Evolutionary conservation across 225 moss, liverwort and hornwort species (phyloP).

Genomic region (Rhytidiadelphus loreus): DNA sequence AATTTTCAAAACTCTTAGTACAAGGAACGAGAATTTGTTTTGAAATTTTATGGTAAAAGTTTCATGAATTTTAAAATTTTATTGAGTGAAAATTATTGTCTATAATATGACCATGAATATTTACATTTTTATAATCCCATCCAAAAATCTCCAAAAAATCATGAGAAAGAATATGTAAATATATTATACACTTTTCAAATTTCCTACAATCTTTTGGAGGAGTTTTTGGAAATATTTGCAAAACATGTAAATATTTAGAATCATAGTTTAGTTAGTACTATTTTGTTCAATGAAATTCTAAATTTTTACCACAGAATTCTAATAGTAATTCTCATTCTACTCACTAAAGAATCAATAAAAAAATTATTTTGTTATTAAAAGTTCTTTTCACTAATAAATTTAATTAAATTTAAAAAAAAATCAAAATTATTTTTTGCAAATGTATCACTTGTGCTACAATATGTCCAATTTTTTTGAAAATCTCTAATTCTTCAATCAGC

Average conservation of each 20-base stretch:
- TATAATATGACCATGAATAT: fast-evolving
- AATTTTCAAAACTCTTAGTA: not conserved
- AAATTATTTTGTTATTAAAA: not conserved
- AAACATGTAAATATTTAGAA: not conserved
- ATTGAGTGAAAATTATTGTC: not conserved
- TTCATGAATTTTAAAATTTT: not conserved
- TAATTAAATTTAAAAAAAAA: not conserved
- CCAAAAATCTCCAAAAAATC: not conserved
- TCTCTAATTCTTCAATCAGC: no score
- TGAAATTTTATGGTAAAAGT: fast-evolving
- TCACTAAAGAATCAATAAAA: not conserved
- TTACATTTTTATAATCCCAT: fast-evolving
- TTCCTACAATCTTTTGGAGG: not conserved
- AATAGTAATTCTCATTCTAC: fast-evolving
- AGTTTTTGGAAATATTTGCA: fast-evolving
- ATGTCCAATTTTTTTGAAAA: not conserved
- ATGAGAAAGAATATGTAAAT: not conserved
- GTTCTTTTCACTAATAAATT: no score
- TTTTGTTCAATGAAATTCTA: not conserved
- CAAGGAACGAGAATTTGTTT: not conserved
- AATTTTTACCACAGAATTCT: fast-evolving
- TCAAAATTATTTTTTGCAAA: not conserved
- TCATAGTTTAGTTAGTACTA: no score
- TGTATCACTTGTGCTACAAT: fast-evolving
- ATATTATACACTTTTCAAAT: no score